phyloP scores from a whole-genome alignment of 768 basidiomycete species.

The Tricholoma hemisulphureum region DNA sequence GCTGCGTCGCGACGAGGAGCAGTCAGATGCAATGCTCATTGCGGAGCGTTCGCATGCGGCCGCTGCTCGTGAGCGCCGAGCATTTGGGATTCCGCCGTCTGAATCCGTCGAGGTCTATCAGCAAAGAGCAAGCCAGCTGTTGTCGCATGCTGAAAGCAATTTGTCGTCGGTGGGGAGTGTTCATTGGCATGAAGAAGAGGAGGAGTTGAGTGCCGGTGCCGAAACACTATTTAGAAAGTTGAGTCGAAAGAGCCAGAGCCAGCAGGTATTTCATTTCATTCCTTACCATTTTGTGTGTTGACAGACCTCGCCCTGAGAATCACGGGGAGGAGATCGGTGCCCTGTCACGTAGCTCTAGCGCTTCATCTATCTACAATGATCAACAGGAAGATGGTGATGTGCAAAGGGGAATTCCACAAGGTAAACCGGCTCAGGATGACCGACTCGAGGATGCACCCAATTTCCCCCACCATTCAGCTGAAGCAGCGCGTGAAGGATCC shows the following conservation, averaged over 20 bases:
- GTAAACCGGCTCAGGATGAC: conserved; percentile 10
- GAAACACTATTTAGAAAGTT: conserved; percentile 46
- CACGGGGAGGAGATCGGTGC: conserved; percentile 1
- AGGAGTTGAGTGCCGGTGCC: conserved; percentile 45
- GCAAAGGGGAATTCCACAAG: neutral
- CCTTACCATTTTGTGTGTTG: neutral
- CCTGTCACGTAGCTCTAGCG: conserved; percentile 13
- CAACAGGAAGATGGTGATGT: neutral
- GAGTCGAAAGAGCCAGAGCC: conserved; percentile 16
- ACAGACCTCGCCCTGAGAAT: neutral
- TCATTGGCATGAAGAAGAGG: conserved; percentile 39
- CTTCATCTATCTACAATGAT: conserved; percentile 20
- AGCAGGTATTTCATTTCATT: conserved; percentile 10
- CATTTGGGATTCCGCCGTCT: conserved; percentile 52
- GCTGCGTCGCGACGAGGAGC: neutral
- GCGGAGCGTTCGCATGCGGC: conserved; percentile 27
- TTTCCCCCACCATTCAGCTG: conserved; percentile 1
- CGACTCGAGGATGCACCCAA: conserved; percentile 8
- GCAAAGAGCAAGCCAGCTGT: conserved; percentile 9
- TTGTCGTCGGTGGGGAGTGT: conserved; percentile 42
- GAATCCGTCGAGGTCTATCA: conserved; percentile 34
- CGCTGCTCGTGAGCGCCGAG: conserved; percentile 45
- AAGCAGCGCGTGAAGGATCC: neutral
- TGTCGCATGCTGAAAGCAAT: conserved; percentile 47
- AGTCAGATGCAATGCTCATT: conserved; percentile 20